phyloP scores from a whole-genome alignment of 495 filamentous ascomycete genomes.

The Viridothelium virens region DNA sequence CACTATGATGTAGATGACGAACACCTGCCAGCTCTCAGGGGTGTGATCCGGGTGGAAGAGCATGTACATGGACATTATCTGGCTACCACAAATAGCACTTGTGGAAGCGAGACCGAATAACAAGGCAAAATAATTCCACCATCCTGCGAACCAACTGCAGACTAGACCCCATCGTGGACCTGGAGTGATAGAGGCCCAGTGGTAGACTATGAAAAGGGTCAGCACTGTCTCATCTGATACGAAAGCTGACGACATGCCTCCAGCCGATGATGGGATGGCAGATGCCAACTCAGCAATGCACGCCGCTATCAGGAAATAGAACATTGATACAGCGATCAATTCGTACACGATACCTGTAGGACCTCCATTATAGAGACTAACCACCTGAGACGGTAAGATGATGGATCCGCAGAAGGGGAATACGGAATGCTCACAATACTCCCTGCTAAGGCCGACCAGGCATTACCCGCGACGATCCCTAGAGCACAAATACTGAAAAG shows the following conservation, averaged over 20 bases:
- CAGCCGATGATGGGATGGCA: slow-evolving; percentile 61
- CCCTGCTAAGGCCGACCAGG: slow-evolving; percentile 50
- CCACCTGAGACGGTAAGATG: neutral
- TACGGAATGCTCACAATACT: slow-evolving; percentile 37
- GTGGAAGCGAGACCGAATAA: slow-evolving; percentile 17
- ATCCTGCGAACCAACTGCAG: slow-evolving; percentile 21
- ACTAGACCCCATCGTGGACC: slow-evolving; percentile 16
- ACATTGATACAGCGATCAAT: slow-evolving; percentile 49
- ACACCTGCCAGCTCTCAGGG: slow-evolving; percentile 64
- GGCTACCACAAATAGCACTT: slow-evolving; percentile 10
- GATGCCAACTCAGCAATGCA: slow-evolving; percentile 66
- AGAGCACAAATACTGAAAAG: slow-evolving; percentile 48
- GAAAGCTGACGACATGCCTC: slow-evolving; percentile 21
- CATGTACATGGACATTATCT: slow-evolving; percentile 60
- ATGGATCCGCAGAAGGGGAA: neutral
- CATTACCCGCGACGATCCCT: slow-evolving; percentile 49
- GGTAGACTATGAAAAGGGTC: slow-evolving; percentile 46
- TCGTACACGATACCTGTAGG: slow-evolving; percentile 52
- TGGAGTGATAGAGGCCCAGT: slow-evolving; percentile 68
- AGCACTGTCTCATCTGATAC: neutral
- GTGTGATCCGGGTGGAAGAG: slow-evolving; percentile 57
- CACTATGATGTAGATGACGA: slow-evolving; percentile 57
- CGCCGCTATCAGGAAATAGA: slow-evolving; percentile 39
- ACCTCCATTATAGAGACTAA: slow-evolving; percentile 45
- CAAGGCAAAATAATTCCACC: slow-evolving; percentile 20